phyloP scores from a whole-genome alignment of 192 early-diverging fungal genomes.

The Radiomyces spectabilis region DNA sequence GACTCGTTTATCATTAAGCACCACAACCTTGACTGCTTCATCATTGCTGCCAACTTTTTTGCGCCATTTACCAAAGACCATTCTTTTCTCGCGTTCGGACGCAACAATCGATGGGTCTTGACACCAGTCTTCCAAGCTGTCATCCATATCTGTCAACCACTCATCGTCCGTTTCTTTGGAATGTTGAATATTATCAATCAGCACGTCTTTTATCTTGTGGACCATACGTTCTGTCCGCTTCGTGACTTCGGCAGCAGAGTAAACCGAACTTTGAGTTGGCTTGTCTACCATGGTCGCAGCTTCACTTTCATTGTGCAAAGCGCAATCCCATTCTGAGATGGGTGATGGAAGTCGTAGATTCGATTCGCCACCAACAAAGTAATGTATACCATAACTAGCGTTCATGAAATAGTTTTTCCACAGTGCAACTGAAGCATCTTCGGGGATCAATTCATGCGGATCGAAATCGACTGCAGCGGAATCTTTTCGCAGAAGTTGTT shows the following conservation, averaged over 20 bases:
- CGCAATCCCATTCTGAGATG: slow-evolving; percentile 16
- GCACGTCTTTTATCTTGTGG: slow-evolving; percentile 1
- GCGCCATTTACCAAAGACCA: slow-evolving; percentile 27
- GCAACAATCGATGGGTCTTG: slow-evolving; percentile 13
- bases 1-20: slow-evolving; percentile 30
- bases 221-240: slow-evolving; percentile 23
- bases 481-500: background rate
- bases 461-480: slow-evolving; percentile 2
- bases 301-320: slow-evolving; percentile 1
- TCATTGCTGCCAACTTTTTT: slow-evolving; percentile 27
- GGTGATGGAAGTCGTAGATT: slow-evolving; percentile 7
- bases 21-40: slow-evolving; percentile 27
- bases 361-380: slow-evolving; percentile 14
- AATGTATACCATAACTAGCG: slow-evolving; percentile 27
- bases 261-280: slow-evolving; percentile 20
- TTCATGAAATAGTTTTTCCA: slow-evolving; percentile 26
- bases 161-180: slow-evolving; percentile 17
- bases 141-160: slow-evolving; percentile 27
- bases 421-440: slow-evolving; percentile 7
- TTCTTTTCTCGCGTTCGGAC: slow-evolving; percentile 3
- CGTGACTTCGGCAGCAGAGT: slow-evolving; percentile 14
- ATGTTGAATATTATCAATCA: slow-evolving; percentile 6
- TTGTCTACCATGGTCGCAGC: slow-evolving; percentile 5
- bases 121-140: slow-evolving; percentile 27
- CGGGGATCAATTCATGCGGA: slow-evolving; percentile 8